Conservation (phyloP, 768 basidiomycete genomes). For the Galerina marginata region DNA sequence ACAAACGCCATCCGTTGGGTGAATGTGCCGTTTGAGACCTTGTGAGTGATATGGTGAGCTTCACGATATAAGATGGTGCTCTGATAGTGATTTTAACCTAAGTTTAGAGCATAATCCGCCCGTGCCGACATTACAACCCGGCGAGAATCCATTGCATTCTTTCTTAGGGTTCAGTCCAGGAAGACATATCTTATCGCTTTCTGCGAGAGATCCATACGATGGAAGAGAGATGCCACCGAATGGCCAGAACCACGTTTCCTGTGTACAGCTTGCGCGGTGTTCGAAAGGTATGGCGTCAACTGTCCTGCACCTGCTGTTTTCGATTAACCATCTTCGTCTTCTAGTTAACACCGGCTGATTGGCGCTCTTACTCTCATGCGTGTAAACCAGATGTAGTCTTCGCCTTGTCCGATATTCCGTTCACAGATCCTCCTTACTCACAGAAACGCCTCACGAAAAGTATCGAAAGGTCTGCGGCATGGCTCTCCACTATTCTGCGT, state of each 20-base stretch:
- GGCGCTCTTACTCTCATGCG: conserved; percentile 55
- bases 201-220: conserved; percentile 70
- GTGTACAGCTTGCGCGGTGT: conserved; percentile 72
- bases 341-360: conserved; percentile 61
- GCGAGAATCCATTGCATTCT: conserved; percentile 60
- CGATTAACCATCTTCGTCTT: neutral
- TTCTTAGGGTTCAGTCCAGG: conserved; percentile 62
- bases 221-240: conserved; percentile 75
- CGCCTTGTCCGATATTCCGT: conserved; percentile 73
- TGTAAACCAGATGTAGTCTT: conserved; percentile 74
- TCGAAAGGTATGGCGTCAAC: conserved; percentile 55
- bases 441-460: conserved; percentile 82
- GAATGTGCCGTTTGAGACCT: conserved; percentile 79
- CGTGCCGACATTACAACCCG: conserved; percentile 62
- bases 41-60: conserved; percentile 55
- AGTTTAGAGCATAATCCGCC: conserved; percentile 74
- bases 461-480: conserved; percentile 68
- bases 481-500: conserved; percentile 63
- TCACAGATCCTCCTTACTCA: conserved; percentile 67
- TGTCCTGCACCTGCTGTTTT: neutral
- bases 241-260: conserved; percentile 57
- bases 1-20: conserved; percentile 64
- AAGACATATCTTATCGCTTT: conserved; percentile 61
- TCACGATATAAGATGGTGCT: neutral
- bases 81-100: conserved; percentile 14